phyloP scores from a whole-genome alignment of 805 yeast genomes.

The Myxozyma melibiosi region DNA sequence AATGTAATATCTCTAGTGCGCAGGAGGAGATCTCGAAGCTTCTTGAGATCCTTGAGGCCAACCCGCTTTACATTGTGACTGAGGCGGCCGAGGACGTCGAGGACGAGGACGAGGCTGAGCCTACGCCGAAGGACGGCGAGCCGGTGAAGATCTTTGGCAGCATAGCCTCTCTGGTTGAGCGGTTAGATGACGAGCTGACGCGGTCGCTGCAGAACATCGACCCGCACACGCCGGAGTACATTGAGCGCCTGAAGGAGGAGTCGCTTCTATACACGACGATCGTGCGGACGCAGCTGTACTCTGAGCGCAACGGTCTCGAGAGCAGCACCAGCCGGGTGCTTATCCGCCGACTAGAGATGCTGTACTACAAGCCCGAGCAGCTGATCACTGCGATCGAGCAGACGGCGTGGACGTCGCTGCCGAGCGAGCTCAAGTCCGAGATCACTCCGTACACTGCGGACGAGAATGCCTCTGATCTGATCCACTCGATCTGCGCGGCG shows the following conservation, averaged over 20 bases:
- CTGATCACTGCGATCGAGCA: constrained; percentile 70
- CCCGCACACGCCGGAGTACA: constrained; percentile 93
- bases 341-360: constrained; percentile 83
- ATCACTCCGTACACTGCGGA: constrained; percentile 44
- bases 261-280: constrained; percentile 70
- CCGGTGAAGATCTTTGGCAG: constrained; percentile 79
- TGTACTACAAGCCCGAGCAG: constrained; percentile 85
- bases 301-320: constrained; percentile 57
- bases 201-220: constrained; percentile 85
- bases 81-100: constrained; percentile 84
- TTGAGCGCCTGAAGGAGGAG: constrained; percentile 89
- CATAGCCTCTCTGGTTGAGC: constrained; percentile 80
- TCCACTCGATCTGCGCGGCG: constrained; percentile 65
- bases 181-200: constrained; percentile 92
- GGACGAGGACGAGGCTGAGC: constrained; percentile 60
- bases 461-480: constrained; percentile 54
- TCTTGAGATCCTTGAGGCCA: constrained; percentile 67
- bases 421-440: constrained; percentile 41
- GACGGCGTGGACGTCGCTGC: constrained; percentile 68
- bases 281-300: constrained; percentile 82
- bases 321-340: constrained; percentile 64
- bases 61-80: constrained; percentile 64
- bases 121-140: constrained; percentile 40
- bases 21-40: constrained; percentile 58
- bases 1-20: constrained; percentile 13